phyloP scores from a whole-genome alignment of 1,284 basidiomycete genomes.

The Cystobasidiaceae sp. region DNA sequence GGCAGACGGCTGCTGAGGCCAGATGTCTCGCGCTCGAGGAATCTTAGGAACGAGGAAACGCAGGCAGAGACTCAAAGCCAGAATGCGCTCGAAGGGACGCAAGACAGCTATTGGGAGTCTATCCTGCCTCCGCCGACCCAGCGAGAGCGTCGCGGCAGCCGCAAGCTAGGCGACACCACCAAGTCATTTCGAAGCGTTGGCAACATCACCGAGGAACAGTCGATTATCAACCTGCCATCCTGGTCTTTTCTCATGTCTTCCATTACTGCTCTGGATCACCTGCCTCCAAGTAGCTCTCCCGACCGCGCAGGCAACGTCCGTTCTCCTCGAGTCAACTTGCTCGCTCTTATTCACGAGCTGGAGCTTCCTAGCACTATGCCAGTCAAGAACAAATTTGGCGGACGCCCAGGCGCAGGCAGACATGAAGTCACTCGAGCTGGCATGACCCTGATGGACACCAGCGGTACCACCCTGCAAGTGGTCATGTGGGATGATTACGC shows the following conservation, averaged over 20 bases:
- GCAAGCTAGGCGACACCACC: not conserved
- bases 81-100: not conserved
- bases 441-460: slow-evolving; percentile 14
- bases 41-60: not conserved
- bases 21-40: too few relatives aligned
- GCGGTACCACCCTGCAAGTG: slow-evolving; percentile 7
- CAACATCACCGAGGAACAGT: slow-evolving; percentile 17
- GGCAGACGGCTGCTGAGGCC: not conserved
- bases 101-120: slow-evolving; percentile 14
- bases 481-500: slow-evolving; percentile 29
- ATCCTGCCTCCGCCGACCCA: slow-evolving; percentile 18
- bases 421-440: slow-evolving; percentile 8
- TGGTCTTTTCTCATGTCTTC: slow-evolving; percentile 13
- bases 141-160: slow-evolving; percentile 1
- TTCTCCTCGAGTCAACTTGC: slow-evolving; percentile 7
- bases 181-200: not conserved
- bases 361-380: slow-evolving; percentile 24
- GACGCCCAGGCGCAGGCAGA: not conserved
- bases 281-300: not conserved
- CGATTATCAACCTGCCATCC: slow-evolving; percentile 19
- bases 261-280: not conserved
- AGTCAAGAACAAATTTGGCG: slow-evolving; percentile 10
- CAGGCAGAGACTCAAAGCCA: not conserved
- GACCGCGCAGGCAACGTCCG: not conserved
- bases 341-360: slow-evolving; percentile 11